Base-by-base conservation (phyloP, 345 rosid genomes). In the Trapa incisa region DNA sequence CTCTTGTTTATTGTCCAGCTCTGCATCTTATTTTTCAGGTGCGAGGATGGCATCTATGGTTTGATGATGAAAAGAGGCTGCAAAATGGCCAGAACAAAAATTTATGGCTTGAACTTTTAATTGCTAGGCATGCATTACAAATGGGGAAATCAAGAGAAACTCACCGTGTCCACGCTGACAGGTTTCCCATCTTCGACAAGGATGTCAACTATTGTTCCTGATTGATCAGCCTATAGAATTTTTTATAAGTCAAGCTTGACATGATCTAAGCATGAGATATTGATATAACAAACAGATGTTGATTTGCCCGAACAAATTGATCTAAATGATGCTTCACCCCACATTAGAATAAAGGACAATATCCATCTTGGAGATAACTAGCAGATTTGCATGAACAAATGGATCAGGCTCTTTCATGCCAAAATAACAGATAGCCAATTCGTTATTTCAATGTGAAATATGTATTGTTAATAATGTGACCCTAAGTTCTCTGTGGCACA, bases 51-150 rank as follows among this genome's bases (percentile, higher is more conserved):
- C 60, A 64, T 77, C 83, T 80, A 86, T 17, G 89, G 92, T 79
- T 85, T 86, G 71, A 88, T 84, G 75, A 90, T 81, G 56, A 88
- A 82, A 72, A 90, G 76, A 69, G 97, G 96, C 97, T 90, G 89
- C 65, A 65, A 68, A 67, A 33, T 33, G 33, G 63, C 29, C 65
- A 37, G 68, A 33, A 48, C n/a, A 16, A 54, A 22, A 17, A 35
- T 0, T 9, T 4, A 29, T n/a, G 60, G 29, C 6, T n/a, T 54
- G 60, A n/a, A 17, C 32, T 12, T 54, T 54, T 7, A 29, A 17
- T 54, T 54, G 60, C 60, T 22, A 54, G 6, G 33, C 35, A 54
- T 54, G 4, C 29, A 17, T 54, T 54, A n/a, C 17, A 5, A n/a
- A 12, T 4, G 39, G 33, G 38, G 36, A 13, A 42, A 75, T 22